These are phyloP conservation scores for Volutella citrinella DNA, from an alignment of 2,329 filamentous ascomycete genomes.

Conservation along the genomic window DNA sequence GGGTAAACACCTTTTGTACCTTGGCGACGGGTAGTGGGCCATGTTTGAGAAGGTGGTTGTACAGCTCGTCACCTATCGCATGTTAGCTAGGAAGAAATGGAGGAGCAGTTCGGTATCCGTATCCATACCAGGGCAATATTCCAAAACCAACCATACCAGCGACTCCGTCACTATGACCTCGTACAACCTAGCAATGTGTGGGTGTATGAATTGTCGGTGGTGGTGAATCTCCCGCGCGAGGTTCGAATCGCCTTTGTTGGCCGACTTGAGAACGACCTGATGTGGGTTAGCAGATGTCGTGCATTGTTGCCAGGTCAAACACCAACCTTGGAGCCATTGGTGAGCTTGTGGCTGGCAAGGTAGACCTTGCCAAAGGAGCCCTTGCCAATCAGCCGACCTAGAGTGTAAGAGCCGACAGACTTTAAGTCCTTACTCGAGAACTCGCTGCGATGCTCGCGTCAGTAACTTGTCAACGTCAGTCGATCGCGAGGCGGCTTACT, in stretches of 20 bases:
- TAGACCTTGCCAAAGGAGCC: slow-evolving; percentile 99
- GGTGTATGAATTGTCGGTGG: slow-evolving; percentile 95
- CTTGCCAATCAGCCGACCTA: slow-evolving; percentile 91
- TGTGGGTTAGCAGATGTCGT: slow-evolving; percentile 6
- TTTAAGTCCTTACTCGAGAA: slow-evolving; percentile 90
- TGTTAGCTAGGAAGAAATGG: slow-evolving; percentile 21
- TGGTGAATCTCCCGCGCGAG: slow-evolving; percentile 97
- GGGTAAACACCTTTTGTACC: slow-evolving; percentile 93
- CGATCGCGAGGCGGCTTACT: slow-evolving; percentile 57
- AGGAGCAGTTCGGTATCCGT: too few species aligned
- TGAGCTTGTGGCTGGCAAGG: slow-evolving; percentile 92
- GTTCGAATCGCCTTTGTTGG: slow-evolving; percentile 93
- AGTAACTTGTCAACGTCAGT: slow-evolving; percentile 2
- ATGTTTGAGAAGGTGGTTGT: slow-evolving; percentile 88
- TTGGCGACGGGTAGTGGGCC: slow-evolving; percentile 81
- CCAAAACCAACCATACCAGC: slow-evolving; percentile 92
- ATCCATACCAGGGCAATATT: slow-evolving; percentile 81
- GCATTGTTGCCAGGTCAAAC: neutral
- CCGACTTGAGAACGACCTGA: slow-evolving; percentile 96
- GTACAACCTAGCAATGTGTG: slow-evolving; percentile 93
- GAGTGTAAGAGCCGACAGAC: slow-evolving; percentile 89
- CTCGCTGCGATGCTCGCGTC: slow-evolving; percentile 60
- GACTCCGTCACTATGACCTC: slow-evolving; percentile 97
- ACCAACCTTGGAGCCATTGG: slow-evolving; percentile 90
- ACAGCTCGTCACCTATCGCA: slow-evolving; percentile 80